phyloP scores from a whole-genome alignment of 2,329 filamentous ascomycete species.

The Phaeosphaeria sp. region DNA sequence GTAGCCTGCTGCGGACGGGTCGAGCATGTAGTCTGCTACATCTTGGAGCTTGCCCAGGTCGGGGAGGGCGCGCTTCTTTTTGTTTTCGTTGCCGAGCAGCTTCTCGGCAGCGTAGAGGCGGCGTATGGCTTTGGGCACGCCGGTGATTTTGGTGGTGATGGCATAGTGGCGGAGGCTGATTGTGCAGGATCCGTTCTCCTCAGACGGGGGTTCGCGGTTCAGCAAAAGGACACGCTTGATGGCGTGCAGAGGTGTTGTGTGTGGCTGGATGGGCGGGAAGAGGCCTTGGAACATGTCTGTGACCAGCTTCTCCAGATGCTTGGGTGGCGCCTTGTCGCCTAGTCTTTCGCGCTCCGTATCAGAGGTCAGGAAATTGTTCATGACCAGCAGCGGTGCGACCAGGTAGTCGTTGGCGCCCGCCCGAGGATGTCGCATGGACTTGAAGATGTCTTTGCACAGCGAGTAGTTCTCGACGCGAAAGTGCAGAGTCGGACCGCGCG shows the following conservation, averaged over 20 bases:
- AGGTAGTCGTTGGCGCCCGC: slow-evolving; percentile 81
- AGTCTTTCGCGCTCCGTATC: slow-evolving; percentile 45
- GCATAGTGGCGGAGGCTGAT: slow-evolving; percentile 92
- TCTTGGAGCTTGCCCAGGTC: slow-evolving; percentile 92
- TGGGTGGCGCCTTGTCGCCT: slow-evolving; percentile 72
- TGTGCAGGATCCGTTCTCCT: slow-evolving; percentile 67
- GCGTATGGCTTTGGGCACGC: slow-evolving; percentile 82
- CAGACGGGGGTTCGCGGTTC: slow-evolving; percentile 71
- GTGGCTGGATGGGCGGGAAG: slow-evolving; percentile 94
- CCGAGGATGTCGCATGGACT: slow-evolving; percentile 80
- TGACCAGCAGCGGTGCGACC: slow-evolving; percentile 87
- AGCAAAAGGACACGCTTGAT: slow-evolving; percentile 90
- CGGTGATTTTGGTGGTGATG: slow-evolving; percentile 87
- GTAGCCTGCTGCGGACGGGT: slow-evolving; percentile 79
- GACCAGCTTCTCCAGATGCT: slow-evolving; percentile 89
- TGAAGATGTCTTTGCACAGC: slow-evolving; percentile 86
- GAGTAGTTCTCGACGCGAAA: slow-evolving; percentile 96
- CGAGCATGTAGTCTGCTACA: slow-evolving; percentile 92
- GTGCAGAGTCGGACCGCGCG: slow-evolving; percentile 88
- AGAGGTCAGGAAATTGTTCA: slow-evolving; percentile 92
- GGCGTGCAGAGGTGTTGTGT: slow-evolving; percentile 86
- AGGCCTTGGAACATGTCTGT: slow-evolving; percentile 96
- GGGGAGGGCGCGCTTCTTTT: slow-evolving; percentile 74
- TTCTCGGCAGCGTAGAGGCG: slow-evolving; percentile 86
- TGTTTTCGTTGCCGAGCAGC: slow-evolving; percentile 65